Evolutionary conservation across 768 basidiomycete species (phyloP), one percentile per base, ranked within the genome.

Genomic region (Kwoniella shandongensis): DNA sequence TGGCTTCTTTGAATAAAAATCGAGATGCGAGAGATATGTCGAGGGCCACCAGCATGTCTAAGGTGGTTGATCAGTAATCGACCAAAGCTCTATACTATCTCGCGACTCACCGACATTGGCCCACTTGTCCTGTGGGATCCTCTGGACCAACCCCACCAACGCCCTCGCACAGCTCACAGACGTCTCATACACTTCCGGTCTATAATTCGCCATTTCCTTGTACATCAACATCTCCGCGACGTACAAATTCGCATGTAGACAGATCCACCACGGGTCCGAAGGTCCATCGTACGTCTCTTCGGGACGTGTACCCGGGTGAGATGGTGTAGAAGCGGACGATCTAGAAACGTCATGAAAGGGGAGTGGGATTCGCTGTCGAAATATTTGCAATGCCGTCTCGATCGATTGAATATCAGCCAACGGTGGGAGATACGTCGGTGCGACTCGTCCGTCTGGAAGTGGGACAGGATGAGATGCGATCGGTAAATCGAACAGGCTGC

Each of bases 151-250:
- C 13, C 44, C 54, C 12, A 71, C 72, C 25, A 72, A 41, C 2
- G 61, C 60, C 26, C 72, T 62, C 1, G 74, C 74, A 27, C 66
- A 59, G 13, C 53, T 57, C 1, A 73, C 66, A 18, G 71, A 69
- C 2, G 39, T 51, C 29, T 71, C 67, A 44, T 73, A 69, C 30
- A 54, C 64, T 5, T 30, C 38, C 4, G 53, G 26, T 23, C 59
- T 40, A 53, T 75, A 55, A 20, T 66, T 30, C 27, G 74, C 58
- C 59, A 66, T 66, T 42, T 75, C 74, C 38, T 63, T 58, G 50
- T 59, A 69, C 53, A 67, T 64, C 42, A 73, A 23, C 69, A 75
- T 71, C 44, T 75, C 71, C 10, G 74, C 71, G 2, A 62, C 60
- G 41, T 54, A 63, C 11, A 75, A 44, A 50, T 73, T 73, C 13